Conservation (phyloP, 306 rosid genomes). For the Cucumis sativus region DNA sequence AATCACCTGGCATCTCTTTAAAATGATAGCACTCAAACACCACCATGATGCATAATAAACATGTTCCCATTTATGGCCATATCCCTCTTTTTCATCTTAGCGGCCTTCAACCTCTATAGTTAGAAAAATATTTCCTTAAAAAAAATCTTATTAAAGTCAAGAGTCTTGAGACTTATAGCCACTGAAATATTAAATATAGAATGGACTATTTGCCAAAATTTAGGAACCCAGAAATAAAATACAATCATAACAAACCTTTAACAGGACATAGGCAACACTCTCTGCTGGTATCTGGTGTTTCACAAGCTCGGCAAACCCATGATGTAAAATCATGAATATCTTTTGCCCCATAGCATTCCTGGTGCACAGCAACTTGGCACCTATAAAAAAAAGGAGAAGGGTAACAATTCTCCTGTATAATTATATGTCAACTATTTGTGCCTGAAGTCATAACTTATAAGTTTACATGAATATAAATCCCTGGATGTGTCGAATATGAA, state of each 20-base stretch:
- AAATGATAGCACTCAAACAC: neutral
- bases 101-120: neutral
- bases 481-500: neutral
- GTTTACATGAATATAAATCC: neutral
- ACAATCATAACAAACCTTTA: constrained; percentile 39
- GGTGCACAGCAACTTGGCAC: constrained; percentile 98
- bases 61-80: neutral
- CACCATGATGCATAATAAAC: neutral
- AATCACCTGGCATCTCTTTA: neutral
- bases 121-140: neutral
- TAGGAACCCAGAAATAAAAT: constrained; percentile 19
- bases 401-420: neutral
- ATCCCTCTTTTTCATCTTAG: neutral
- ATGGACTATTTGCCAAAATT: neutral
- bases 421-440: neutral
- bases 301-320: constrained; percentile 98
- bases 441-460: neutral
- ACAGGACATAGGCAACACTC: constrained; percentile 99
- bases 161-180: neutral
- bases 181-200: neutral
- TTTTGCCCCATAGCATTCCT: constrained; percentile 94
- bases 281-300: constrained; percentile 70
- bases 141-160: neutral
- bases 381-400: constrained; percentile 23
- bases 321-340: constrained; percentile 78